Percentiles rank a stretch among this genome's conserved stretches.
Conservation (phyloP, 805 yeast genomes). For the Yarrowia sp. region DNA sequence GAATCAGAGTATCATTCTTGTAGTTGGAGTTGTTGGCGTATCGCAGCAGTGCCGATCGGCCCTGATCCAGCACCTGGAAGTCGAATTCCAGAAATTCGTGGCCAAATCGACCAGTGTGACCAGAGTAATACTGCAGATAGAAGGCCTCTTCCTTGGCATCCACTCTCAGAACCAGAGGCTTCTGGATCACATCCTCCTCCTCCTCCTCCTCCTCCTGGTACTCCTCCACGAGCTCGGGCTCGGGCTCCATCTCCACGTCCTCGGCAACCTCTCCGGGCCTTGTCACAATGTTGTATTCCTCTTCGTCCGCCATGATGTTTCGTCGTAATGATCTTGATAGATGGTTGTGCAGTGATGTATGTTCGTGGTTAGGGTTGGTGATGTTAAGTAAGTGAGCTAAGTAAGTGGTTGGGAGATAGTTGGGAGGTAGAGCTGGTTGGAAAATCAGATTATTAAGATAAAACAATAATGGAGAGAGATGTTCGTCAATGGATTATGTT, state of each 20-base stretch:
- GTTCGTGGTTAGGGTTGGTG: slow-evolving; percentile 1
- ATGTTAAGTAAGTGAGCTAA: too few species aligned
- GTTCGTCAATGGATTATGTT: too few species aligned
- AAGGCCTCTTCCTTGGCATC: slow-evolving; percentile 47
- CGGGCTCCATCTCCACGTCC: slow-evolving; percentile 25
- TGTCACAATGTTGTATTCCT: slow-evolving; percentile 24
- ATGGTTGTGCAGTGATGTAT: neutral
- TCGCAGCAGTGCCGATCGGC: slow-evolving; percentile 49
- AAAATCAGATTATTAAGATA: too few species aligned
- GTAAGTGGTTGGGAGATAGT: too few species aligned
- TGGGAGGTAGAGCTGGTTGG: too few species aligned
- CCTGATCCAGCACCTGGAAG: slow-evolving; percentile 47
- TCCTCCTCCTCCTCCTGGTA: neutral
- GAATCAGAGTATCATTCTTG: slow-evolving; percentile 54
- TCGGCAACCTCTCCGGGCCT: slow-evolving; percentile 18
- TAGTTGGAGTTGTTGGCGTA: slow-evolving; percentile 59
- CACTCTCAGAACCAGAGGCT: slow-evolving; percentile 28
- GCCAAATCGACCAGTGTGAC: slow-evolving; percentile 56
- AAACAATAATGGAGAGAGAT: too few species aligned
- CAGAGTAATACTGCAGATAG: slow-evolving; percentile 55
- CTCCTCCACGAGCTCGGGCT: neutral
- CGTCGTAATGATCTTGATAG: neutral
- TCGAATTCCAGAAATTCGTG: slow-evolving; percentile 57
- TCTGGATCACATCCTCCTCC: neutral
- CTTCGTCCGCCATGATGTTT: slow-evolving; percentile 27